Conservation (phyloP, 2,329 filamentous ascomycete species). For the Fusarium sp. region DNA sequence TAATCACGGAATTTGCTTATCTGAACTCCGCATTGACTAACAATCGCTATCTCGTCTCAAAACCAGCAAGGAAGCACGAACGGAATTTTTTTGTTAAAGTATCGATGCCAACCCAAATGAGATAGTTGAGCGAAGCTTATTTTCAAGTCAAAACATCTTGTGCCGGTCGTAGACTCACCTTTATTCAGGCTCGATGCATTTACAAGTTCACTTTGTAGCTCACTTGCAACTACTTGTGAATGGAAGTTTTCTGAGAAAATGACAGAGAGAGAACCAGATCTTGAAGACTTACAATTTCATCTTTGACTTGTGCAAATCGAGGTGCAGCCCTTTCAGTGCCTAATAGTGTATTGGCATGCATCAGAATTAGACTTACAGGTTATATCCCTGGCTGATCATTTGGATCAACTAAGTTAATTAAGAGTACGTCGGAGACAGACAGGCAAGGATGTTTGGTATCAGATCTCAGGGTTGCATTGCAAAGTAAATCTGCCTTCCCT, state of each 20-base stretch:
- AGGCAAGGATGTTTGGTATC: neutral
- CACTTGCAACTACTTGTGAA: neutral
- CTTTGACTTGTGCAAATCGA: neutral
- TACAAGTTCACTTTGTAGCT: neutral
- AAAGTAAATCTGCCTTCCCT: conserved; percentile 9
- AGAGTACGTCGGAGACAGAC: neutral
- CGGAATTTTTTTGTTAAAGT: neutral
- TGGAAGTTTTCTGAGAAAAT: neutral
- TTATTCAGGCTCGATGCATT: neutral
- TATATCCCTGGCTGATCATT: neutral
- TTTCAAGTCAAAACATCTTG: neutral
- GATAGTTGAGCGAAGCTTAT: neutral
- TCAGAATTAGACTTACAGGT: neutral
- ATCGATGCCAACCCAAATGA: neutral
- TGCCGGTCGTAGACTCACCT: neutral
- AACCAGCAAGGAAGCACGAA: neutral
- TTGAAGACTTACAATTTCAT: neutral
- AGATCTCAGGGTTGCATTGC: conserved; percentile 25
- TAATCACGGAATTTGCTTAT: neutral
- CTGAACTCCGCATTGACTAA: neutral
- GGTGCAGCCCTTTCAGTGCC: neutral
- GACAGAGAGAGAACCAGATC: neutral
- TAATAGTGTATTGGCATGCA: neutral
- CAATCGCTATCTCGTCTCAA: neutral
- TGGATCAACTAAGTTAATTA: neutral